Base-by-base conservation (phyloP, 2,329 filamentous ascomycete genomes). In the Arthrobotrys sphaeroides region DNA sequence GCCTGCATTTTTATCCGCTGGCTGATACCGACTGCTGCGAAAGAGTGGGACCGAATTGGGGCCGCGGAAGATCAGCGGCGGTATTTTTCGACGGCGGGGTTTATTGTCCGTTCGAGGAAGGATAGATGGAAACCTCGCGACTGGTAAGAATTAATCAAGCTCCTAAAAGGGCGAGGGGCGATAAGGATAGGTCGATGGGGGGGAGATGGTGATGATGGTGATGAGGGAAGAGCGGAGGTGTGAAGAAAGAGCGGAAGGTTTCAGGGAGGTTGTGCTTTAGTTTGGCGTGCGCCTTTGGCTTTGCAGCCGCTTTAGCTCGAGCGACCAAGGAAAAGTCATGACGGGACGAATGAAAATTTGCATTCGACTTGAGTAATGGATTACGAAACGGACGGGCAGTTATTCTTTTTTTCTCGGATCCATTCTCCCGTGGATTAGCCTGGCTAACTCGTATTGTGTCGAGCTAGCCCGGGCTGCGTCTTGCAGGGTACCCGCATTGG, bases 1-100 rank as follows among this genome's bases (percentile, higher is more conserved):
- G 87, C 86, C 83, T 89, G 87, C 88, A 90, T 90, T 55, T 79
- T 83, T 61, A 51, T 45, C 43, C n/a, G n/a, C n/a, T n/a, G n/a
- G n/a, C n/a, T n/a, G n/a, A 43, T n/a, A 40, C 36, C 5, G 36
- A 10, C 7, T 9, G 36, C 36, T 38, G 20, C 3, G 31, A 22
- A 51, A 1, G 45, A 3, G 28, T 18, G 12, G 24, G 33, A n/a
- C 24, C 24, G 49, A 47, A 43, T 69, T 42, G 31, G 26, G 26
- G 12, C n/a, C 20, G 42, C 55, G 53, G 55, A 33, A 61, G 65
- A 61, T 69, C 65, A 40, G 53, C 65, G 64, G 47, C 36, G 20
- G 49, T 13, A 49, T 16, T 62, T 51, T 45, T n/a, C 28, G 31
- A 49, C 22, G 16, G 5, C 45, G 18, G 42, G 26, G 13, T 36